Conservation (phyloP, 306 rosid genomes). For the Clitoria ternatea region DNA sequence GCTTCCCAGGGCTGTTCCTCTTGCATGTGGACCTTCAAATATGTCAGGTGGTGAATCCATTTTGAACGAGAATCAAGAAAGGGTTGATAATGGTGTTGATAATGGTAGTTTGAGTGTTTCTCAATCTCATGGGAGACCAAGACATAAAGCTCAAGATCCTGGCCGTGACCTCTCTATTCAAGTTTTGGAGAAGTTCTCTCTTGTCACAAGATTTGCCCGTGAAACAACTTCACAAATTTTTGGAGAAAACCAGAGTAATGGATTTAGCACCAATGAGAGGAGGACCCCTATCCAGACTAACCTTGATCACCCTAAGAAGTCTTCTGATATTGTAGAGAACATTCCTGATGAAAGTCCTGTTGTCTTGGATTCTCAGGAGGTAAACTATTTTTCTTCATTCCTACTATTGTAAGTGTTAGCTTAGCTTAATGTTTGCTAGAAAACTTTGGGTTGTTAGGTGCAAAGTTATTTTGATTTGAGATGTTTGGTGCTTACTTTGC, state of each 20-base stretch:
- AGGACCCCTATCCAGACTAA: constrained; percentile 41
- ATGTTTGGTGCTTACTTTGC: neutral
- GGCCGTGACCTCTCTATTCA: constrained; percentile 91
- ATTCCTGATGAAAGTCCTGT: constrained; percentile 41
- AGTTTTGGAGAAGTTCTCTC: constrained; percentile 93
- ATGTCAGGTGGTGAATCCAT: constrained; percentile 43
- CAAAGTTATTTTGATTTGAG: constrained; percentile 7
- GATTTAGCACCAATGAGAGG: constrained; percentile 51
- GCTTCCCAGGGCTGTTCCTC: constrained; percentile 76
- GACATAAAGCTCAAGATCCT: constrained; percentile 72
- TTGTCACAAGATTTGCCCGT: constrained; percentile 95
- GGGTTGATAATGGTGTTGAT: constrained; percentile 36
- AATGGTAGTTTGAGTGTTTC: constrained; percentile 40
- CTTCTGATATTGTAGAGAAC: constrained; percentile 39
- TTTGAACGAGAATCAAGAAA: constrained; percentile 46
- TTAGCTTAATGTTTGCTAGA: neutral
- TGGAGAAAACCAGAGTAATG: constrained; percentile 71
- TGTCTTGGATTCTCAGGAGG: constrained; percentile 71
- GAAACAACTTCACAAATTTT: constrained; percentile 98
- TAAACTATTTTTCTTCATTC: constrained; percentile 27
- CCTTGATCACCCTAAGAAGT: constrained; percentile 41
- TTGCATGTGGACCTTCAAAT: constrained; percentile 58
- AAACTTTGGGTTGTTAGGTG: neutral
- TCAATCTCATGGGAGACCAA: constrained; percentile 59
- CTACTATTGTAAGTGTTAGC: constrained; percentile 1